Conservation (phyloP, 2,329 filamentous ascomycete genomes). For the Penicillium paneum region DNA sequence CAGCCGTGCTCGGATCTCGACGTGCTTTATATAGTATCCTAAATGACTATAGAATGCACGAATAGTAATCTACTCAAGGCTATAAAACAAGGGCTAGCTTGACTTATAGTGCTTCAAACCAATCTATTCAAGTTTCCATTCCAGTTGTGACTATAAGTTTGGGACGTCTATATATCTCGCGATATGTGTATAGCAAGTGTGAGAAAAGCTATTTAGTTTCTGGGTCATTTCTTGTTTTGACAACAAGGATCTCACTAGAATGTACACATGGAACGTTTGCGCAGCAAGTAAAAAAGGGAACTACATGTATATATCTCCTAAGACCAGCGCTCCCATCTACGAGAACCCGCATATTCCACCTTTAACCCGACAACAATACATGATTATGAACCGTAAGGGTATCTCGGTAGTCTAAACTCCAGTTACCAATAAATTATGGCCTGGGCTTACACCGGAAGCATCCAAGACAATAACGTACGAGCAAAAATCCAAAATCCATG, state of each 20-base stretch:
- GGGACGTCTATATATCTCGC: background rate
- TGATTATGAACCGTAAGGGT: background rate
- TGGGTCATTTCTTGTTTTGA: background rate
- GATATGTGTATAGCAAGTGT: no score
- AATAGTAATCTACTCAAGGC: background rate
- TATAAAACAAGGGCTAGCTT: background rate
- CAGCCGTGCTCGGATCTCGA: background rate
- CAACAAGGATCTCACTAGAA: background rate
- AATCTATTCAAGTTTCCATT: background rate
- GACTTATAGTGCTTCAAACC: no score
- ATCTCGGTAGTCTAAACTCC: background rate
- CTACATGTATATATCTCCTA: background rate
- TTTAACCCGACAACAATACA: background rate
- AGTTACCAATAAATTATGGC: background rate
- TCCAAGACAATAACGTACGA: constrained; percentile 3
- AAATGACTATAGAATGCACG: no score
- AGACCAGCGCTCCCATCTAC: background rate
- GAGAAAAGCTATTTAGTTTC: no score
- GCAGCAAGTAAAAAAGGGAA: background rate
- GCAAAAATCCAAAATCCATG: constrained; percentile 1
- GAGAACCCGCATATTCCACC: background rate
- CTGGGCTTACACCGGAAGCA: background rate
- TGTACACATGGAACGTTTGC: background rate
- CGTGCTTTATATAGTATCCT: background rate
- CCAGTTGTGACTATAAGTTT: background rate